Conservation (phyloP, 2,329 filamentous ascomycete genomes). For the Tolypocladium capitatum region DNA sequence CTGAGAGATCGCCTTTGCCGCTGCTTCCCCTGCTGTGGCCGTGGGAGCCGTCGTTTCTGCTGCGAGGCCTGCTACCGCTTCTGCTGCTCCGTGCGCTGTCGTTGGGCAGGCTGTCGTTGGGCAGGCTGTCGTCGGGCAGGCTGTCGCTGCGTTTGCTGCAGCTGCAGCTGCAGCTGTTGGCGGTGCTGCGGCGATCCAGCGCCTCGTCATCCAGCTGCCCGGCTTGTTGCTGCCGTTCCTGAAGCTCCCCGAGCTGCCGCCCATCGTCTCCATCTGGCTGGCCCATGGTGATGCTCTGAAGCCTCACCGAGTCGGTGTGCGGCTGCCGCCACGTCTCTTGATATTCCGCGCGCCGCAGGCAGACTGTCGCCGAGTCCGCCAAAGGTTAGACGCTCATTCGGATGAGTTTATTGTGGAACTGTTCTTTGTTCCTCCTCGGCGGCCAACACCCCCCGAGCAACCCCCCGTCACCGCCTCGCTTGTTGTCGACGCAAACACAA, state of each 20-base stretch:
- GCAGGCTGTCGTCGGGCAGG: neutral
- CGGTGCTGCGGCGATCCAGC: slow-evolving; percentile 7
- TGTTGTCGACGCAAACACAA: neutral
- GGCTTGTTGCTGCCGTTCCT: neutral
- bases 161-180: slow-evolving; percentile 7
- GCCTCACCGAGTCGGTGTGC: neutral
- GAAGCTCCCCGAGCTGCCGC: neutral
- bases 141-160: slow-evolving; percentile 5
- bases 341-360: neutral
- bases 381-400: neutral
- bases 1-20: neutral
- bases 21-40: slow-evolving; percentile 1
- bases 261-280: neutral
- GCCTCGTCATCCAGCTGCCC: slow-evolving; percentile 1
- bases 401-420: neutral
- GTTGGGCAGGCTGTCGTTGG: neutral
- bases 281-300: neutral
- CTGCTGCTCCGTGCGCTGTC: slow-evolving; percentile 1
- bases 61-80: slow-evolving; percentile 2
- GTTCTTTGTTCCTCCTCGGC: neutral
- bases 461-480: neutral
- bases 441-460: neutral
- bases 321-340: neutral
- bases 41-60: slow-evolving; percentile 2
- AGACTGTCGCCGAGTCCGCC: neutral